A percentile compares a stretch with the other conserved stretches of the same genome.
phyloP scores from a whole-genome alignment of 2,329 filamentous ascomycete species.

The Sarocladium strictum region DNA sequence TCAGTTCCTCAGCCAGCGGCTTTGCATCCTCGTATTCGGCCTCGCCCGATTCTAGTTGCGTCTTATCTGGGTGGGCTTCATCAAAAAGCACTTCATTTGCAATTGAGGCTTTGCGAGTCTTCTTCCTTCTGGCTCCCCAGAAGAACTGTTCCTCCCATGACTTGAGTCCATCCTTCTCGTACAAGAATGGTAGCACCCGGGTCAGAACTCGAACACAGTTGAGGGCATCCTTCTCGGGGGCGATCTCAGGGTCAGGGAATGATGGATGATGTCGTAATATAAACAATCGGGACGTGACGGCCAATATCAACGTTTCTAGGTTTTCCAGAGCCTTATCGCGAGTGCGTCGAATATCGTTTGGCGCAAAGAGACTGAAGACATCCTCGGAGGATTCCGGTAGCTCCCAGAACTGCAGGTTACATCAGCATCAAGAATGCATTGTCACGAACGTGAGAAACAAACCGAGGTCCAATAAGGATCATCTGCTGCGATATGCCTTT shows the following conservation, averaged over 20 bases:
- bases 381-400: constrained; percentile 93
- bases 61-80: constrained; percentile 54
- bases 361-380: constrained; percentile 91
- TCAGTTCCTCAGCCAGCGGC: constrained; percentile 84
- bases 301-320: constrained; percentile 80
- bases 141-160: constrained; percentile 92
- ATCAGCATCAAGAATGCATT: neutral
- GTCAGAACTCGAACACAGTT: constrained; percentile 94
- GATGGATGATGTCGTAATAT: constrained; percentile 81
- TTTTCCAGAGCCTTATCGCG: constrained; percentile 81
- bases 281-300: constrained; percentile 76
- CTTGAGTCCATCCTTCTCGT: constrained; percentile 78
- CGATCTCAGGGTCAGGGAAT: constrained; percentile 80
- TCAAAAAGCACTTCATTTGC: constrained; percentile 80
- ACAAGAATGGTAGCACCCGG: constrained; percentile 81
- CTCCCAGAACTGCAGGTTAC: constrained; percentile 77
- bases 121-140: constrained; percentile 71
- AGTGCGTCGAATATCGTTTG: constrained; percentile 80
- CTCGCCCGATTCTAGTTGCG: constrained; percentile 38
- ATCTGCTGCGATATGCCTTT: constrained; percentile 78
- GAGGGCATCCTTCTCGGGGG: constrained; percentile 79
- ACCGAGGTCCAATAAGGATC: constrained; percentile 92
- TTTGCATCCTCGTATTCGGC: constrained; percentile 77
- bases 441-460: constrained; percentile 28
- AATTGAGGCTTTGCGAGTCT: constrained; percentile 59